Conservation (phyloP, 768 basidiomycete species). For the Omphalotus guepiniiformis region DNA sequence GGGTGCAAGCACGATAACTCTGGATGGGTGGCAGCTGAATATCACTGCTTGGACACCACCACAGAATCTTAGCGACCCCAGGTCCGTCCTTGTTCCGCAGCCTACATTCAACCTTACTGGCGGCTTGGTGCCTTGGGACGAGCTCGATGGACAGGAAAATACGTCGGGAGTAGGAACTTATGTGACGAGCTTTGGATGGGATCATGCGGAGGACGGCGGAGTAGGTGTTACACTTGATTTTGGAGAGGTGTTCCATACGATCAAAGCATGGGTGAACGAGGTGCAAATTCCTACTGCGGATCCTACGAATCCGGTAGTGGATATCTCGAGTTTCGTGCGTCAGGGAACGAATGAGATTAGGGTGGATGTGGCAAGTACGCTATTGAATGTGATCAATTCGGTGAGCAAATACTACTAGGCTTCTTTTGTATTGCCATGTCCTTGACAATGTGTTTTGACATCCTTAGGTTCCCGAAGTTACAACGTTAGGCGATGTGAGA, state of each 20-base stretch:
- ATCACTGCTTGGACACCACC: constrained; percentile 16
- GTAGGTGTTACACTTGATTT: constrained; percentile 13
- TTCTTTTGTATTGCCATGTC: background rate
- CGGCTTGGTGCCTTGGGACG: constrained; percentile 13
- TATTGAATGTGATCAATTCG: constrained; percentile 14
- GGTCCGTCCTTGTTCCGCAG: constrained; percentile 11
- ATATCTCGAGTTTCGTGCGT: constrained; percentile 10
- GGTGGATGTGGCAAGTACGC: constrained; percentile 13
- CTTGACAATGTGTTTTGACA: background rate
- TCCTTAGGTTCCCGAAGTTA: constrained; percentile 5
- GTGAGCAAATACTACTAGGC: constrained; percentile 8
- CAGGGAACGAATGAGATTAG: constrained; percentile 10
- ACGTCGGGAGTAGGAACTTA: constrained; percentile 15
- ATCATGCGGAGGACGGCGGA: constrained; percentile 5
- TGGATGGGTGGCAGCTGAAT: constrained; percentile 10
- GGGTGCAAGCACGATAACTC: constrained; percentile 7
- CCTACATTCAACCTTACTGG: constrained; percentile 11
- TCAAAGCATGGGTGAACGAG: constrained; percentile 14
- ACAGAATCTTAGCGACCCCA: constrained; percentile 9
- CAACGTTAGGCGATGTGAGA: constrained; percentile 10
- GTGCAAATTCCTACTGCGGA: constrained; percentile 13
- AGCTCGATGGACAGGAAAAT: constrained; percentile 8
- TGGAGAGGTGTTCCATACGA: constrained; percentile 13
- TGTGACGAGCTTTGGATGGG: constrained; percentile 12
- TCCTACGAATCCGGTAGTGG: constrained; percentile 10